Evolutionary conservation across 208 protist species (phyloP).

Genomic region (Phytomonas sp.): DNA sequence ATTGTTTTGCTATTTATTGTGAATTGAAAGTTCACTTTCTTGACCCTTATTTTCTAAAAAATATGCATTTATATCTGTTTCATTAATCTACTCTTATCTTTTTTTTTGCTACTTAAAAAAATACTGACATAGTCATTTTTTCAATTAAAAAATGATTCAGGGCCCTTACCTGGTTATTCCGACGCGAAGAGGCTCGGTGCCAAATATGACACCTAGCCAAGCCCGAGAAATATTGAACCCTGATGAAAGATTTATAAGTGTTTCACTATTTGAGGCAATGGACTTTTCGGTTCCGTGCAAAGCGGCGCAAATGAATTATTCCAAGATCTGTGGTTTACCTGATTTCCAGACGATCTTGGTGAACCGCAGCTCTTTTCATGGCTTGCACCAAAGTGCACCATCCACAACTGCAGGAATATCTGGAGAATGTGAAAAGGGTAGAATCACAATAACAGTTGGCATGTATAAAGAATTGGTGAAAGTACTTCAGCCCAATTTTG

Average conservation of each 20-base stretch:
- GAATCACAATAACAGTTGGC: slow-evolving; percentile 26
- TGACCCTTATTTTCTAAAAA: background rate
- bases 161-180: slow-evolving; percentile 58
- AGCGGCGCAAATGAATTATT: slow-evolving; percentile 24
- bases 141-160: slow-evolving; percentile 4
- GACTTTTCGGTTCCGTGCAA: slow-evolving; percentile 40
- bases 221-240: slow-evolving; percentile 36
- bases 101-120: background rate
- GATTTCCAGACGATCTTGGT: slow-evolving; percentile 58
- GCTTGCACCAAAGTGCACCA: slow-evolving; percentile 45
- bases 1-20: slow-evolving; percentile 37
- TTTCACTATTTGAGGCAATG: slow-evolving; percentile 63
- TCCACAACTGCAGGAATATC: slow-evolving; percentile 37
- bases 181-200: slow-evolving; percentile 41
- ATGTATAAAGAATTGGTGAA: slow-evolving; percentile 54
- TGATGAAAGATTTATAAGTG: slow-evolving; percentile 48
- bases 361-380: slow-evolving; percentile 51
- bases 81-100: background rate
- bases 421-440: slow-evolving; percentile 61
- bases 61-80: slow-evolving; percentile 1
- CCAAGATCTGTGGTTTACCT: slow-evolving; percentile 44
- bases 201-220: slow-evolving; percentile 61
- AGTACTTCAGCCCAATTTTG: slow-evolving; percentile 32
- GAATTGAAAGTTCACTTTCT: slow-evolving; percentile 75
- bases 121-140: background rate